Evolutionary conservation across 2,329 filamentous ascomycete genomes (phyloP).

Genomic region (Claviceps paspali): DNA sequence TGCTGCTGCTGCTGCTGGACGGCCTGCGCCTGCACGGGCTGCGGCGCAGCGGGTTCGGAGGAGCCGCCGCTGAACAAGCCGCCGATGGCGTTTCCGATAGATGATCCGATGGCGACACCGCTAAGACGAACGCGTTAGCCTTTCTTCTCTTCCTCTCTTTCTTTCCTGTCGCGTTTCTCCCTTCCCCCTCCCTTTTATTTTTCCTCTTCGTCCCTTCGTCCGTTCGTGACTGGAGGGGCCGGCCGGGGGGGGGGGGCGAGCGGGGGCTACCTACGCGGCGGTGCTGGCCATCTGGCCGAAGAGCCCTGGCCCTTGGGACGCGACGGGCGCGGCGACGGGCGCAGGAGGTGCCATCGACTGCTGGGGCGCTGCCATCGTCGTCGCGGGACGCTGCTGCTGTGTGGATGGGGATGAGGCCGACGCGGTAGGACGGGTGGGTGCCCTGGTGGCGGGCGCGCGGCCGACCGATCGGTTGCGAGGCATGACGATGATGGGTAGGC

Average conservation of each 20-base stretch:
- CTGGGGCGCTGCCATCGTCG: slow-evolving; percentile 48
- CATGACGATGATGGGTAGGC: too few species aligned
- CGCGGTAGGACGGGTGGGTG: slow-evolving; percentile 49
- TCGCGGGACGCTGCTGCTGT: slow-evolving; percentile 54
- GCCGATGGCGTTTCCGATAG: slow-evolving; percentile 87
- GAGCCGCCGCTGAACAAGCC: slow-evolving; percentile 68
- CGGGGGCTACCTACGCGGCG: slow-evolving; percentile 93
- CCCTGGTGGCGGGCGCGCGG: slow-evolving; percentile 25
- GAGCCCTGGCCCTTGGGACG: slow-evolving; percentile 61
- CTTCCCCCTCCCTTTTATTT: neutral
- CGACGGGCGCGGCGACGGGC: slow-evolving; percentile 20
- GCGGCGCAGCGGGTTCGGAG: slow-evolving; percentile 31
- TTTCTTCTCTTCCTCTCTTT: neutral
- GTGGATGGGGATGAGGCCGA: slow-evolving; percentile 27
- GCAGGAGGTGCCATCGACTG: slow-evolving; percentile 17
- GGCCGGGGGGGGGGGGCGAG: too few species aligned
- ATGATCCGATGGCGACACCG: slow-evolving; percentile 91
- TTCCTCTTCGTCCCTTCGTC: neutral
- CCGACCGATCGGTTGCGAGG: slow-evolving; percentile 61
- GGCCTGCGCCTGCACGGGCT: slow-evolving; percentile 33
- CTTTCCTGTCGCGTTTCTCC: neutral
- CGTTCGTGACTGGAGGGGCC: too few species aligned
- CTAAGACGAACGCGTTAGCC: slow-evolving; percentile 28
- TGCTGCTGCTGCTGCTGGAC: slow-evolving; percentile 37
- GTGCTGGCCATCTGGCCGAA: slow-evolving; percentile 97